Evolutionary conservation across 2,329 filamentous ascomycete species (phyloP), one percentile per base, ranked within the genome.

Genomic region (Stagonosporopsis tanaceti): DNA sequence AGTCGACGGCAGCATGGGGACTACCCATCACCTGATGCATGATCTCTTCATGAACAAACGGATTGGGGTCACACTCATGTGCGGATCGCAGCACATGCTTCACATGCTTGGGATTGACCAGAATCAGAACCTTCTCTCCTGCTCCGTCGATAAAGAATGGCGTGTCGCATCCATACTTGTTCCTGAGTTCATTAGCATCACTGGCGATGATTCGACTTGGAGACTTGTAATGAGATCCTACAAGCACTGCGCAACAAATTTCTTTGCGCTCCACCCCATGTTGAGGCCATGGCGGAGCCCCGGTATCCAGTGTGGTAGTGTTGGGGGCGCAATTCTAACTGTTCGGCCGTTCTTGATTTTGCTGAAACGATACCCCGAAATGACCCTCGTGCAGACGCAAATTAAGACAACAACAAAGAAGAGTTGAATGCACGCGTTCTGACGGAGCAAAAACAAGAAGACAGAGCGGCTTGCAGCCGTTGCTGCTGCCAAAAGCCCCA

Each of bases 241-340:
- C 64, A 67, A 39, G n/a, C 46, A 60, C 22, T 47, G 35, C 7
- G 63, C 64, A 7, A 62, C 7, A 17, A 66, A 66, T 0, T 17
- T 9, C 15, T 60, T 62, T 2, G 53, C 46, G 44, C 63, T 56
- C 15, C 30, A 60, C 3, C 45, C 64, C 56, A 68, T 58, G 4
- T 45, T 46, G 0, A 68, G 28, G 5, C 58, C 65, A 60, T 68
- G 63, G 30, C 53, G 55, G 3, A 68, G 48, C 4, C 60, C 57
- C 4, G 63, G 64, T 6, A 64, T 59, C 66, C 61, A 67, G 38
- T 66, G 63, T 28, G 63, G 64, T 20, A 62, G 44, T 20, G 64
- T 68, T 17, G 64, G 64, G 22, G 61, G 64, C 4, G 47, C 34
- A 35, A 63, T 37, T 38, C 41, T 40, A 40, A 11, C 39, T 2